Conservation (phyloP, 2,329 filamentous ascomycete genomes). For the Pseudogymnoascus sp. region DNA sequence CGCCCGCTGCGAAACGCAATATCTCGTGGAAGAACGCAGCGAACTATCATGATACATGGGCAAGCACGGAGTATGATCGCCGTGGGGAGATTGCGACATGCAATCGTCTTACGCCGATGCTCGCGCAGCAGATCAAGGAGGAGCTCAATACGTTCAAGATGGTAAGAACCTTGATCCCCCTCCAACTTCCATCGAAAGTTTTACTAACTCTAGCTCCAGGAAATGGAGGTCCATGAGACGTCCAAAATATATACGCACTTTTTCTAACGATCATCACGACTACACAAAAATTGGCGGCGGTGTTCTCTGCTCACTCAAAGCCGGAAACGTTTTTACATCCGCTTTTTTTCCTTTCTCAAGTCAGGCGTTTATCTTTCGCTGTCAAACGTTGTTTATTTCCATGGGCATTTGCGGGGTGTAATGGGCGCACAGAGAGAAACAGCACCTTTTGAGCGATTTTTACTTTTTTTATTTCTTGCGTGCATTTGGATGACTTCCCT, state of each 20-base stretch:
- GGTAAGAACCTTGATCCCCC: slow-evolving; percentile 47
- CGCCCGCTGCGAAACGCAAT: slow-evolving; percentile 63
- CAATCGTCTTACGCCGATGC: slow-evolving; percentile 92
- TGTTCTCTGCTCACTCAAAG: slow-evolving; percentile 5
- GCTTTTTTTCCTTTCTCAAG: neutral
- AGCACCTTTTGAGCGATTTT: slow-evolving; percentile 8
- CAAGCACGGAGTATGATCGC: slow-evolving; percentile 89
- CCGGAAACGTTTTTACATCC: slow-evolving; percentile 1
- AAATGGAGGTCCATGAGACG: slow-evolving; percentile 99
- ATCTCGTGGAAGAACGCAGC: slow-evolving; percentile 85
- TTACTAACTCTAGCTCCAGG: slow-evolving; percentile 52
- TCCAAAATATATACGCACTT: slow-evolving; percentile 99
- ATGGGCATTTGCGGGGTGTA: slow-evolving; percentile 7
- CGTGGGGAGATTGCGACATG: slow-evolving; percentile 94
- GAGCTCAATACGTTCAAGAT: slow-evolving; percentile 99
- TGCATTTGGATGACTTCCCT: slow-evolving; percentile 5
- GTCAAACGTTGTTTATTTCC: neutral
- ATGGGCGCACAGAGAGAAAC: slow-evolving; percentile 5
- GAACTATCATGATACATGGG: slow-evolving; percentile 95
- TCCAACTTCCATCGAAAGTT: neutral
- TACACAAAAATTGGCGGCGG: slow-evolving; percentile 3
- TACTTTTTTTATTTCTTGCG: neutral
- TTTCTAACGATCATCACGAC: slow-evolving; percentile 52
- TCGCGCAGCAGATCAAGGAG: slow-evolving; percentile 98
- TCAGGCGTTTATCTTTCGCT: neutral